Evolutionary conservation across 306 rosid species (phyloP).

Genomic region (Fragaria nilgerrensis): DNA sequence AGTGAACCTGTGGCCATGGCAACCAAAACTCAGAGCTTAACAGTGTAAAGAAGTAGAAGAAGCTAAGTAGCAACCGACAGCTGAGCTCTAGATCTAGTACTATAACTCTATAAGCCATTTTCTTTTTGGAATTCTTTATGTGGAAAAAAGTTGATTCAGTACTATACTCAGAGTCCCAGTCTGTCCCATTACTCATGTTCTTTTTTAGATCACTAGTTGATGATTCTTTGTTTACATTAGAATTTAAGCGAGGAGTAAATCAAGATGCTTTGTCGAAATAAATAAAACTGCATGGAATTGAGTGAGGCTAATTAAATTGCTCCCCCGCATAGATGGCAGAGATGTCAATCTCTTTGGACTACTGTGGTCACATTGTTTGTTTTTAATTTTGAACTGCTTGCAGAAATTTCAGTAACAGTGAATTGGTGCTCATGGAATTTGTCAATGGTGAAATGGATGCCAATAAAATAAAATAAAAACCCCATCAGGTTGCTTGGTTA

Average conservation of each 20-base stretch:
- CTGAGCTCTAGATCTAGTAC: slow-evolving; percentile 23
- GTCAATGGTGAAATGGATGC: not conserved
- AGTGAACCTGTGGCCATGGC: slow-evolving; percentile 50
- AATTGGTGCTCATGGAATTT: not conserved
- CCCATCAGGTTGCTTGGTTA: not conserved
- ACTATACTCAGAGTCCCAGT: not conserved
- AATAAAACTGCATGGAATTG: slow-evolving; percentile 4
- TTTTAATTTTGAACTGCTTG: not conserved
- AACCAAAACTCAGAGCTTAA: slow-evolving; percentile 5
- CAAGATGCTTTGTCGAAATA: slow-evolving; percentile 1
- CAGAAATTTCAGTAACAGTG: not conserved
- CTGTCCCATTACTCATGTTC: not conserved
- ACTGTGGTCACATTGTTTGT: not conserved
- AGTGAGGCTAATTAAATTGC: slow-evolving; percentile 9
- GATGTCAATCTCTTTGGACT: not conserved
- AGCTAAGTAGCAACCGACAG: slow-evolving; percentile 31
- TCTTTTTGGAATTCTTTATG: not conserved
- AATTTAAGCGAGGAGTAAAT: not conserved
- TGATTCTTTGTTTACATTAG: not conserved
- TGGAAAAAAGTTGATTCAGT: not conserved
- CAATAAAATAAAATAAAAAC: not conserved
- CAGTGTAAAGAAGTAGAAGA: not conserved
- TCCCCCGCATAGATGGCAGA: not conserved
- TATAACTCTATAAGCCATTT: not conserved
- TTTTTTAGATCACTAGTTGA: not conserved